Evolutionary conservation across 2,329 filamentous ascomycete species (phyloP).

Genomic region (Tolypocladium tropicale): DNA sequence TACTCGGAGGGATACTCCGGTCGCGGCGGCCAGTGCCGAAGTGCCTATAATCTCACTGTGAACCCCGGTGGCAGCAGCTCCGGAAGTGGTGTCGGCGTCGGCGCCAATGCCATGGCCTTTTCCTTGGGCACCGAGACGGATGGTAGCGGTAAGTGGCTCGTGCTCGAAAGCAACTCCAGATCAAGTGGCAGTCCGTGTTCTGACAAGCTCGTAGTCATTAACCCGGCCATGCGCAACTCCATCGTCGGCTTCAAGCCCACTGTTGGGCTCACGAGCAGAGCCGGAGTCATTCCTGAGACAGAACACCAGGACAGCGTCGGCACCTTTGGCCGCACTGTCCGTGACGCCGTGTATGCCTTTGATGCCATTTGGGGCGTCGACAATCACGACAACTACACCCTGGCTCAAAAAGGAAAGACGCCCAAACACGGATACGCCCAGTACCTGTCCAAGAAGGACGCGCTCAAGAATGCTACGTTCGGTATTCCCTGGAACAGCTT

Average conservation of each 20-base stretch:
- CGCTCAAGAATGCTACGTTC: slow-evolving; percentile 52
- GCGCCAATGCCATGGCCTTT: slow-evolving; percentile 52
- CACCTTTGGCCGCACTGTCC: slow-evolving; percentile 54
- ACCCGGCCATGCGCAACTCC: slow-evolving; percentile 58
- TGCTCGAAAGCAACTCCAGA: not conserved
- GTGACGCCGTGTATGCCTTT: slow-evolving; percentile 56
- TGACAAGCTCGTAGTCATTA: slow-evolving; percentile 41
- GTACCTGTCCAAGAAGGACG: slow-evolving; percentile 41
- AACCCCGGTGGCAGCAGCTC: slow-evolving; percentile 61
- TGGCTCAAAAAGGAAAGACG: slow-evolving; percentile 42
- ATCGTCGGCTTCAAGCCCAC: slow-evolving; percentile 69
- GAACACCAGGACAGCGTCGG: slow-evolving; percentile 61
- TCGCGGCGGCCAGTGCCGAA: slow-evolving; percentile 53
- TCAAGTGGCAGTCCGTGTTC: not conserved
- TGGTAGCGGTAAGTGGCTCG: slow-evolving; percentile 40
- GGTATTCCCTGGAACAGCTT: slow-evolving; percentile 64
- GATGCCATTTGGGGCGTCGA: slow-evolving; percentile 61
- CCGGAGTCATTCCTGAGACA: slow-evolving; percentile 54
- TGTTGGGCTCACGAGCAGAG: slow-evolving; percentile 59
- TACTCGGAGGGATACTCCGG: slow-evolving; percentile 60
- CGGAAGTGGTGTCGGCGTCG: slow-evolving; percentile 55
- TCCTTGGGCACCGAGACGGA: slow-evolving; percentile 67
- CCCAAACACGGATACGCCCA: slow-evolving; percentile 46
- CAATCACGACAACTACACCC: slow-evolving; percentile 53
- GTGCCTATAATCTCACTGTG: slow-evolving; percentile 57